These are phyloP conservation scores for Croton setiger DNA, from an alignment of 441 rosid species.

Conservation along the genomic window DNA sequence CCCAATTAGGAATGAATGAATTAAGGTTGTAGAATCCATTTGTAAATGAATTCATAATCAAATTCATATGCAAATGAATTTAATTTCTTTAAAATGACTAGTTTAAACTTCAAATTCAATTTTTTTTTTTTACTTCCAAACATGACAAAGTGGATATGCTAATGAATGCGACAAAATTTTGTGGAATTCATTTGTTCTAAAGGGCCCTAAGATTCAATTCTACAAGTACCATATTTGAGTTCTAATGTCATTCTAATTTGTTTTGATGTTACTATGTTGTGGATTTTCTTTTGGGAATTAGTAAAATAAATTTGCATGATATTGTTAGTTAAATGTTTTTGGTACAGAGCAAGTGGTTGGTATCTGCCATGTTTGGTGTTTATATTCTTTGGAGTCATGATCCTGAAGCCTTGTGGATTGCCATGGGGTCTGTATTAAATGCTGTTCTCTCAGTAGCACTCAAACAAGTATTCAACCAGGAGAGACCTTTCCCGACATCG, in stretches of 20 bases:
- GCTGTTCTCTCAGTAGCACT: conserved; percentile 43
- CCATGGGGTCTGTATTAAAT: conserved; percentile 59
- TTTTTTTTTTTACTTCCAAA: too few species aligned
- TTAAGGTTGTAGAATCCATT: neutral
- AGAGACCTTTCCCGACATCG: conserved; percentile 54
- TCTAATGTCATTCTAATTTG: neutral
- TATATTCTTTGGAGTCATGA: conserved; percentile 65
- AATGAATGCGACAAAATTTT: too few species aligned
- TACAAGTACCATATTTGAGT: too few species aligned
- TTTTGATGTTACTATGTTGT: neutral
- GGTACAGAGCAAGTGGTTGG: conserved; percentile 85
- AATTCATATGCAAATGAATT: neutral
- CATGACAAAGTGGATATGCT: too few species aligned
- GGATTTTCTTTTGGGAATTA: neutral
- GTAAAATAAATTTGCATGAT: neutral
- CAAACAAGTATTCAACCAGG: conserved; percentile 69
- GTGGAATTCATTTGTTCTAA: too few species aligned
- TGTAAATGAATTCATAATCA: neutral
- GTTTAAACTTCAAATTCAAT: too few species aligned
- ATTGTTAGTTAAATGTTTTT: conserved; percentile 7
- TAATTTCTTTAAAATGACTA: neutral
- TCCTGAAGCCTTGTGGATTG: conserved; percentile 66
- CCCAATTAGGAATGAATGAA: too few species aligned
- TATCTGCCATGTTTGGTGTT: conserved; percentile 42
- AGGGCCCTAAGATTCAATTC: too few species aligned